A percentile compares a stretch with the other conserved stretches of the same genome.
Evolutionary conservation across 768 basidiomycete genomes (phyloP).

Genomic region (Psilocybe cyanescens): DNA sequence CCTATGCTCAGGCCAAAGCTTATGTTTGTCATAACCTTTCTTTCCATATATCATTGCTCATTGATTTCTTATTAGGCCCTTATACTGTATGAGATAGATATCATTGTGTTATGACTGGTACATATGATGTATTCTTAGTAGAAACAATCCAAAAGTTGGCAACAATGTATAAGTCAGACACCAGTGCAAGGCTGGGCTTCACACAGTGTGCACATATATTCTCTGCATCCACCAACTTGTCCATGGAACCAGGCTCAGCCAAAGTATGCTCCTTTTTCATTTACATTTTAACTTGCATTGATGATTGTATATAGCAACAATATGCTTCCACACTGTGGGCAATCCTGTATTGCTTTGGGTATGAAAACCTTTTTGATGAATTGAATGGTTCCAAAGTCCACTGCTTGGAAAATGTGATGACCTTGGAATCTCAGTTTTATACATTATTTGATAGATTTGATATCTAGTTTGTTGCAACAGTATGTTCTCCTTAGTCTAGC

Average conservation of each 20-base stretch:
- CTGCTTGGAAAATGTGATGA: conserved; percentile 35
- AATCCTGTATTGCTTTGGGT: conserved; percentile 30
- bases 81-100: conserved; percentile 32
- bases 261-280: conserved; percentile 20
- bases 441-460: conserved; percentile 28
- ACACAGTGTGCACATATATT: conserved; percentile 32
- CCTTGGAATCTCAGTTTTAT: conserved; percentile 24
- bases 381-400: conserved; percentile 19
- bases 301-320: conserved; percentile 18
- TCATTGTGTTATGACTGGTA: conserved; percentile 35
- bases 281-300: conserved; percentile 6
- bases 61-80: conserved; percentile 30
- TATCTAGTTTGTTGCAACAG: conserved; percentile 30
- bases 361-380: conserved; percentile 20
- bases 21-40: conserved; percentile 4
- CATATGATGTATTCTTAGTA: conserved; percentile 21
- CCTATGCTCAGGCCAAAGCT: conserved; percentile 21
- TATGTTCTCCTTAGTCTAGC: conserved; percentile 8
- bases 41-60: not conserved
- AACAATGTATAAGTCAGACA: conserved; percentile 1
- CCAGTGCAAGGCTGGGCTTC: not conserved
- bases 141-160: conserved; percentile 14
- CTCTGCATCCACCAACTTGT: not conserved
- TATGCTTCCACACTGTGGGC: conserved; percentile 29
- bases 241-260: conserved; percentile 17